Evolutionary conservation across 768 basidiomycete genomes (phyloP).

Genomic region (Cyclocybe aegerita): DNA sequence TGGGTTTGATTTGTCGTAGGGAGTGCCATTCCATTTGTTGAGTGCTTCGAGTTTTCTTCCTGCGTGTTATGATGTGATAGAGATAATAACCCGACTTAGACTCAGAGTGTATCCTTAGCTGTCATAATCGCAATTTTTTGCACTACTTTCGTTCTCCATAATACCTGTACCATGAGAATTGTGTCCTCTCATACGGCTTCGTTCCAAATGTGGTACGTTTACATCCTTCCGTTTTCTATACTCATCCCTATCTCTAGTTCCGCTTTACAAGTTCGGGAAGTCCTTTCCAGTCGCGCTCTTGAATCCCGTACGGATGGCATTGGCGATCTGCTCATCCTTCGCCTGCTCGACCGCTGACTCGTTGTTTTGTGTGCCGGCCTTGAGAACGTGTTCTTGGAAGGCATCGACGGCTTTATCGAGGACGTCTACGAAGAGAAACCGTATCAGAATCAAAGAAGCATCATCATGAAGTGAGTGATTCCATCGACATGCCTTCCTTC

Average conservation of each 20-base stretch:
- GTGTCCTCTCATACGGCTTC: no score
- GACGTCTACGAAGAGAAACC: slow-evolving; percentile 1
- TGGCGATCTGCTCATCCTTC: slow-evolving; percentile 29
- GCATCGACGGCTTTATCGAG: slow-evolving; percentile 19
- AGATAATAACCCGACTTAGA: no score
- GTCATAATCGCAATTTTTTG: no score
- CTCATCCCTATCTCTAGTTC: no score
- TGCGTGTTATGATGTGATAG: no score
- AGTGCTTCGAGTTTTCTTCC: background rate
- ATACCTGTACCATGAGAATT: no score
- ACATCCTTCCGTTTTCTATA: no score
- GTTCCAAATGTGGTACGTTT: no score
- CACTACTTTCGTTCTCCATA: no score
- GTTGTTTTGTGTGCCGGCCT: slow-evolving; percentile 25
- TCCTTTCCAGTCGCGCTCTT: slow-evolving; percentile 22
- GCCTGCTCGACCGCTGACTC: slow-evolving; percentile 29
- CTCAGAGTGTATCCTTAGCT: no score
- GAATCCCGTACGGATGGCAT: slow-evolving; percentile 22
- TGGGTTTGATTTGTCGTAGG: slow-evolving; percentile 88
- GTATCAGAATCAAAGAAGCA: background rate
- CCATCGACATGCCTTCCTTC: slow-evolving; percentile 11
- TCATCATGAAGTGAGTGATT: background rate
- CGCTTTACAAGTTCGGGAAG: slow-evolving; percentile 4
- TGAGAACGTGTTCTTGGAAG: slow-evolving; percentile 17
- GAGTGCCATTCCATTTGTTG: background rate